Base-by-base conservation (phyloP, 805 yeast genomes). In the Yarrowia sp. region DNA sequence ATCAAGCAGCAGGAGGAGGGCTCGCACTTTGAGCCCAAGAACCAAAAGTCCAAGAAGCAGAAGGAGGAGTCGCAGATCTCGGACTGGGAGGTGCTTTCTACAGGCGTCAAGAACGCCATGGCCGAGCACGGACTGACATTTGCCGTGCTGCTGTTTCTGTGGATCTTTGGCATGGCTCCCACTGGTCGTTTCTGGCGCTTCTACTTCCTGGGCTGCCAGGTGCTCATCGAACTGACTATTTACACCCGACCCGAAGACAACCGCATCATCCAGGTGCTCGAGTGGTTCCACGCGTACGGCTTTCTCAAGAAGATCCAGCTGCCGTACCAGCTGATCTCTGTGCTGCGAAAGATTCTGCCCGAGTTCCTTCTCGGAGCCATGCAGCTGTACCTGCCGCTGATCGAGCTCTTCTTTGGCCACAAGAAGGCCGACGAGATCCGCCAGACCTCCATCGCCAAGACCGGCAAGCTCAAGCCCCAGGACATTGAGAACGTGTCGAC, bases 131-230 rank as follows among this genome's bases (percentile, higher is more conserved):
- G 41, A 2, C 38, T 55, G 49, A 35, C 66, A 10, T 41, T 63
- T 9, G 62, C 61, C 9, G 61, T 64, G 7, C 33, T 68, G 29
- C 33, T 60, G 16, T 38, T 64, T 24, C 58, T 71, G 21, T 60
- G 64, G 31, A 21, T 66, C 25, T 58, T 70, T 60, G 64, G 64
- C 13, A 29, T 63, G 25, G 65, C 65, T 19, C 62, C 55, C 14
- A 27, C 51, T 0, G 71, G 67, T 19, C 41, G 62, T 6, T 46
- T 65, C 59, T 71, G 72, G 73, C 64, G 72, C 4, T 66, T 63
- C 61, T 65, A 56, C 25, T 62, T 66, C 8, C 49, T 69, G 22
- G 35, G 63, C 4, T 62, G 63, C 16, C 66, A 65, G 35, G 58
- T 67, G 12, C 35, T 63, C 14, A 29, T 65, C 19, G 73, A 71